Percentiles rank a stretch among this genome's conserved stretches.
Conservation (phyloP, 2,329 filamentous ascomycete genomes). For the Rhinocladiella similis region DNA sequence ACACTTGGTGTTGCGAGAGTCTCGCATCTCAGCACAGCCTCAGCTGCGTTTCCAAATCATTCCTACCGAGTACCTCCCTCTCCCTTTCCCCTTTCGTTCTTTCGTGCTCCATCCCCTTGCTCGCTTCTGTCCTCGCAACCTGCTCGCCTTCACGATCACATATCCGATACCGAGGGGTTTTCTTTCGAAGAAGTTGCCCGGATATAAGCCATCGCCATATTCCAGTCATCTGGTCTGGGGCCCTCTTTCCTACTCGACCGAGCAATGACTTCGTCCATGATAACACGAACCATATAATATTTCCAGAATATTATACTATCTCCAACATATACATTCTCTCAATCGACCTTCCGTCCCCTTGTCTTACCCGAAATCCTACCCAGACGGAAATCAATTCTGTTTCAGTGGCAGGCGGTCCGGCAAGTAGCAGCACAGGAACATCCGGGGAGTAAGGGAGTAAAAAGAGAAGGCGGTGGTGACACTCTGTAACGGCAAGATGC, state of each 20-base stretch:
- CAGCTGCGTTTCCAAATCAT: conserved; percentile 9
- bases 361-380: background rate
- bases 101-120: background rate
- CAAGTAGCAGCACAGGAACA: background rate
- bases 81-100: background rate
- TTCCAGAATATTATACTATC: background rate
- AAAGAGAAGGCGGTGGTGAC: background rate
- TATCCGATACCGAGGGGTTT: background rate
- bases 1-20: conserved; percentile 3
- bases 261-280: background rate
- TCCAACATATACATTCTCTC: background rate
- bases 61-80: no score
- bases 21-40: conserved; percentile 3
- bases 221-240: background rate
- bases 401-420: background rate
- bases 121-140: background rate
- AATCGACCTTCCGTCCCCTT: background rate
- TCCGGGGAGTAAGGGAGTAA: background rate
- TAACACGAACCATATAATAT: background rate
- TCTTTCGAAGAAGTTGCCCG: background rate
- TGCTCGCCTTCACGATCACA: background rate
- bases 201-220: background rate
- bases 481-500: conserved; percentile 5
- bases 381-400: background rate
- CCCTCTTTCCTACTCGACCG: background rate